These are phyloP conservation scores for Starmerella ratchasimensis DNA, from an alignment of 805 yeast genomes.

Conservation along the genomic window DNA sequence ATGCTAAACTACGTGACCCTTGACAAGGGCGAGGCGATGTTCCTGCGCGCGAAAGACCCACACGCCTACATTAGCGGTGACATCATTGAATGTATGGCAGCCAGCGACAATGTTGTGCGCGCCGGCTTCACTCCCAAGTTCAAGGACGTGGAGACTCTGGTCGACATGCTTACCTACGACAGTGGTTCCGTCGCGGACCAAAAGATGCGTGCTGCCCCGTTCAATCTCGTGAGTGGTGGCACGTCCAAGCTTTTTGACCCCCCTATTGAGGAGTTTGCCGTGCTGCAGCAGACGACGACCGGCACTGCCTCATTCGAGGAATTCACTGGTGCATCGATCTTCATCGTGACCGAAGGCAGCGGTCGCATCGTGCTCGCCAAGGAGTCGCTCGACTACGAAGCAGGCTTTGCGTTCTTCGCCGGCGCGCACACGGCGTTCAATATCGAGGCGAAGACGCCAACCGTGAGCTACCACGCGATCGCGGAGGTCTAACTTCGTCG, in stretches of 20 bases:
- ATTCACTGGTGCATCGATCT: slow-evolving; percentile 75
- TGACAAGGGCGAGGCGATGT: slow-evolving; percentile 88
- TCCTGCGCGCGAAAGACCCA: slow-evolving; percentile 90
- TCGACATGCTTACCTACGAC: slow-evolving; percentile 77
- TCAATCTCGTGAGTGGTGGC: slow-evolving; percentile 31
- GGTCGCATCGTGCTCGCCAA: slow-evolving; percentile 40
- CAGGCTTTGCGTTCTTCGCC: slow-evolving; percentile 75
- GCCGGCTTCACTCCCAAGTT: slow-evolving; percentile 99
- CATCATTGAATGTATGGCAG: slow-evolving; percentile 99
- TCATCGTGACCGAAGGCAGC: slow-evolving; percentile 68
- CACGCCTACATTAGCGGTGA: slow-evolving; percentile 97
- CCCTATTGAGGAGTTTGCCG: slow-evolving; percentile 92
- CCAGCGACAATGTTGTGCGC: slow-evolving; percentile 93
- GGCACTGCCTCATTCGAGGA: slow-evolving; percentile 40
- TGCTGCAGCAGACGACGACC: slow-evolving; percentile 57
- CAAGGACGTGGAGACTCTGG: slow-evolving; percentile 85
- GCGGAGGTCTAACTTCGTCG: slow-evolving; percentile 30
- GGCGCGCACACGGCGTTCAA: slow-evolving; percentile 63
- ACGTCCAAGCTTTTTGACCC: slow-evolving; percentile 57
- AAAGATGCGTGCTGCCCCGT: slow-evolving; percentile 59
- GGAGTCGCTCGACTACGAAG: slow-evolving; percentile 36
- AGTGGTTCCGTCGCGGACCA: slow-evolving; percentile 86
- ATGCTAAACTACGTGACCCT: slow-evolving; percentile 77
- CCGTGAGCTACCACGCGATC: slow-evolving; percentile 83
- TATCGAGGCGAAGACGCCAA: slow-evolving; percentile 30